A percentile compares a stretch with the other conserved stretches of the same genome.
These are phyloP conservation scores for Fusarium sp. DNA, from an alignment of 2,329 filamentous ascomycete genomes.

Conservation along the genomic window DNA sequence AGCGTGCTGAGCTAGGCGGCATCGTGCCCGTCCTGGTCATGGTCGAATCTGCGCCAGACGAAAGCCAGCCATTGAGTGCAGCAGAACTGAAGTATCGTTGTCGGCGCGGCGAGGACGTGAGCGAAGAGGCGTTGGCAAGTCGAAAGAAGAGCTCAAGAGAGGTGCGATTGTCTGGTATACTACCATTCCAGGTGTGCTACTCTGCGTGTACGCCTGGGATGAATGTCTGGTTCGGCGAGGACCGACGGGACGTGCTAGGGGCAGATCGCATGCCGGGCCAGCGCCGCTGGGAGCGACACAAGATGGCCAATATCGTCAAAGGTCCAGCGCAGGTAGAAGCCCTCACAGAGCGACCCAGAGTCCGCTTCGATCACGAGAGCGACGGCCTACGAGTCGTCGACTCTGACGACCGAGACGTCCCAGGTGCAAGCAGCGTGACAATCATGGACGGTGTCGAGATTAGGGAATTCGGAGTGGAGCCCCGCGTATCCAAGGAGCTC, in stretches of 20 bases:
- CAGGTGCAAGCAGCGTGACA: slow-evolving; percentile 34
- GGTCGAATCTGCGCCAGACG: slow-evolving; percentile 12
- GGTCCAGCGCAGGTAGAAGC: slow-evolving; percentile 13
- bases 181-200: slow-evolving; percentile 49
- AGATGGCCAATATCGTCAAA: not conserved
- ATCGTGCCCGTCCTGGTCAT: slow-evolving; percentile 46
- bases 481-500: slow-evolving; percentile 1
- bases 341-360: slow-evolving; percentile 28
- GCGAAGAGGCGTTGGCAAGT: slow-evolving; percentile 35
- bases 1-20: slow-evolving; percentile 44
- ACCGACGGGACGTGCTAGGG: slow-evolving; percentile 46
- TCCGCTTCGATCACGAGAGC: slow-evolving; percentile 38
- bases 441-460: slow-evolving; percentile 21
- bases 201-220: slow-evolving; percentile 36
- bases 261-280: slow-evolving; percentile 50
- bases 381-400: slow-evolving; percentile 30
- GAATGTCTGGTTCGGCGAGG: slow-evolving; percentile 47
- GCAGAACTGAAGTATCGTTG: slow-evolving; percentile 10
- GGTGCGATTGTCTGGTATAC: slow-evolving; percentile 43
- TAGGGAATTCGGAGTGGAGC: slow-evolving; percentile 27
- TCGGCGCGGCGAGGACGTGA: slow-evolving; percentile 34
- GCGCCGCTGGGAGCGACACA: slow-evolving; percentile 43
- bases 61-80: slow-evolving; percentile 23
- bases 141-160: slow-evolving; percentile 29
- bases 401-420: slow-evolving; percentile 26